phyloP scores from a whole-genome alignment of 768 basidiomycete genomes.

The Melanogaster broomeanus region DNA sequence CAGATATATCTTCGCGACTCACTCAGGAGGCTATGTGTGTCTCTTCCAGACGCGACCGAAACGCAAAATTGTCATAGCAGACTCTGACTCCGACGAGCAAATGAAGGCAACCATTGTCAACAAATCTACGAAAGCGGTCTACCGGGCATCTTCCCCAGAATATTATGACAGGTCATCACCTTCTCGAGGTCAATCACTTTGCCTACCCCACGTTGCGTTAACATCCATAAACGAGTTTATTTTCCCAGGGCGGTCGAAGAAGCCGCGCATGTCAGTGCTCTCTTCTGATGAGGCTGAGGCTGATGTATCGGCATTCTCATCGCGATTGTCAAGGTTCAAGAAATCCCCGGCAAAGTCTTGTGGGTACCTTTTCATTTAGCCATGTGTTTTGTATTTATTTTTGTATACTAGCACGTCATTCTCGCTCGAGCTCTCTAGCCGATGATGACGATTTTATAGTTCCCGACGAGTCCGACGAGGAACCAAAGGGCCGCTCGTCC shows the following conservation, averaged over 20 bases:
- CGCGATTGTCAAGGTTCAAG: slow-evolving; percentile 63
- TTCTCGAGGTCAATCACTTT: slow-evolving; percentile 21
- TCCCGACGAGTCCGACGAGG: slow-evolving; percentile 63
- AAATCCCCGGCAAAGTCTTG: slow-evolving; percentile 61
- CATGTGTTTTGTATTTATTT: slow-evolving; percentile 8
- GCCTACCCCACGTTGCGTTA: neutral
- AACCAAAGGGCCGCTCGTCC: slow-evolving; percentile 46
- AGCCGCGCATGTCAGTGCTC: slow-evolving; percentile 54
- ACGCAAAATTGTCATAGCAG: slow-evolving; percentile 67
- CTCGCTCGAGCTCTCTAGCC: slow-evolving; percentile 40
- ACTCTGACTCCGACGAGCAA: slow-evolving; percentile 67
- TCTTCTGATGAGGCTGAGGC: slow-evolving; percentile 53
- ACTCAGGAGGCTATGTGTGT: neutral
- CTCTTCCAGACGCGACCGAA: slow-evolving; percentile 46
- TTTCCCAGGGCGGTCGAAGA: slow-evolving; percentile 52
- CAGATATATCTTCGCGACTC: neutral
- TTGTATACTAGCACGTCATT: slow-evolving; percentile 39
- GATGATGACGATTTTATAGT: slow-evolving; percentile 78
- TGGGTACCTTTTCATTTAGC: slow-evolving; percentile 24
- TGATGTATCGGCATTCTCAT: slow-evolving; percentile 50
- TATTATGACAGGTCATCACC: slow-evolving; percentile 28
- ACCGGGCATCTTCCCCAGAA: slow-evolving; percentile 29
- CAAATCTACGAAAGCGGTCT: slow-evolving; percentile 14
- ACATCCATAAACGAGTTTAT: slow-evolving; percentile 3
- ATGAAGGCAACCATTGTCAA: neutral